phyloP scores from a whole-genome alignment of 2,329 filamentous ascomycete genomes.

The Cryphonectria parasitica region DNA sequence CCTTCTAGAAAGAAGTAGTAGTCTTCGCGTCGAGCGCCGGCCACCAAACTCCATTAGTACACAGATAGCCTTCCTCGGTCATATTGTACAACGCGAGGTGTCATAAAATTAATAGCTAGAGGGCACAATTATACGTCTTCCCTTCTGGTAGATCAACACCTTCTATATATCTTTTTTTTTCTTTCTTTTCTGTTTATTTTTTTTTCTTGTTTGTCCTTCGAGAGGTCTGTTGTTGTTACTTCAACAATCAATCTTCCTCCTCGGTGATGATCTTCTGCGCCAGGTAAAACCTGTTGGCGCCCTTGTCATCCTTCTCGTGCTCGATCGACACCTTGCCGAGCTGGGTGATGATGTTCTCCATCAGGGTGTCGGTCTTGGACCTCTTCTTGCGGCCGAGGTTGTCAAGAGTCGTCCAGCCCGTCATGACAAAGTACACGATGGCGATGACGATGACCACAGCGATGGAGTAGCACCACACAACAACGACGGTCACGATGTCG shows the following conservation, averaged over 20 bases:
- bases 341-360: slow-evolving; percentile 69
- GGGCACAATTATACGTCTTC: neutral
- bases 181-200: neutral
- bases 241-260: slow-evolving; percentile 30
- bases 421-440: slow-evolving; percentile 66
- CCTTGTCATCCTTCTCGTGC: slow-evolving; percentile 57
- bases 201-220: neutral
- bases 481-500: slow-evolving; percentile 63
- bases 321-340: slow-evolving; percentile 66
- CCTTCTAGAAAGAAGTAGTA: neutral
- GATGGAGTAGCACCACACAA: slow-evolving; percentile 68
- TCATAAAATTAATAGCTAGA: neutral
- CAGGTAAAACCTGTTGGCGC: slow-evolving; percentile 44
- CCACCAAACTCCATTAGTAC: slow-evolving; percentile 7
- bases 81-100: neutral
- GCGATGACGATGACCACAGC: slow-evolving; percentile 67
- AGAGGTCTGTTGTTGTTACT: neutral
- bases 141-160: neutral
- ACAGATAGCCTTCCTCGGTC: neutral
- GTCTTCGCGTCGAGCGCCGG: slow-evolving; percentile 18
- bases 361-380: slow-evolving; percentile 61
- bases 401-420: slow-evolving; percentile 60
- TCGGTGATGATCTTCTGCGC: slow-evolving; percentile 29
- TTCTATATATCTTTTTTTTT: slow-evolving; percentile 2
- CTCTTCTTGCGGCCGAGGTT: slow-evolving; percentile 67